Evolutionary conservation across 371 early-diverging fungal species (phyloP).

Genomic region (Mortierella sp.): DNA sequence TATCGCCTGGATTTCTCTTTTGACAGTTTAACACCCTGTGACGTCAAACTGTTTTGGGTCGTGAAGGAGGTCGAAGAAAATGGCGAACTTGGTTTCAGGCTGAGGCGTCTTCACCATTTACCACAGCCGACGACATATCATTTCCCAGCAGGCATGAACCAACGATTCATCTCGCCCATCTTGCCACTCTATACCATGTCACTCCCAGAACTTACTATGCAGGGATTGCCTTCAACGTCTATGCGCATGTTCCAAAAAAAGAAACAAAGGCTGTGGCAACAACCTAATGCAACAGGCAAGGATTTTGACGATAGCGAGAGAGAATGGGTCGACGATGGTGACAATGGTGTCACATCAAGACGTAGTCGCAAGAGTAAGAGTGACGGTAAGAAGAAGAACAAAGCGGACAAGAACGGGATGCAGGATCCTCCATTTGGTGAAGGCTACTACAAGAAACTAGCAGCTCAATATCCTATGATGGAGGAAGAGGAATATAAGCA

Average conservation of each 20-base stretch:
- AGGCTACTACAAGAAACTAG: slow-evolving; percentile 5
- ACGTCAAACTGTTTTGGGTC: slow-evolving; percentile 51
- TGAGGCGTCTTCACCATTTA: slow-evolving; percentile 40
- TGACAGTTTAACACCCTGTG: slow-evolving; percentile 49
- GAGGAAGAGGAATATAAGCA: slow-evolving; percentile 31
- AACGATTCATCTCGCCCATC: slow-evolving; percentile 46
- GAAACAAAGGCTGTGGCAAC: slow-evolving; percentile 35
- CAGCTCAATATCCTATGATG: not conserved
- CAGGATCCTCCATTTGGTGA: not conserved
- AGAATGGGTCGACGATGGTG: slow-evolving; percentile 6
- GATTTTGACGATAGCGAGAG: slow-evolving; percentile 5
- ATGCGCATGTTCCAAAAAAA: slow-evolving; percentile 49
- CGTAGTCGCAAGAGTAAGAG: slow-evolving; percentile 9
- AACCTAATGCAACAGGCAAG: slow-evolving; percentile 4
- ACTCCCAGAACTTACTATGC: slow-evolving; percentile 52
- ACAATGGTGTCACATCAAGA: not conserved
- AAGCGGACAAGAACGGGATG: slow-evolving; percentile 2
- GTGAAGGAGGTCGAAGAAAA: slow-evolving; percentile 50
- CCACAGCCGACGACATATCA: slow-evolving; percentile 53
- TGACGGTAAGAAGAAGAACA: slow-evolving; percentile 17
- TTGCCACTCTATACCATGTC: slow-evolving; percentile 53
- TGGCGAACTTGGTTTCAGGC: slow-evolving; percentile 41
- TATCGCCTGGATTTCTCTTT: slow-evolving; percentile 51
- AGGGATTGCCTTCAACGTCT: slow-evolving; percentile 47
- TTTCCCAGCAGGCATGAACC: slow-evolving; percentile 55